Percentiles rank a stretch among this genome's conserved stretches.
These are phyloP conservation scores for Sphaerulina vaccinii DNA, from an alignment of 2,329 filamentous ascomycete species.

Conservation along the genomic window DNA sequence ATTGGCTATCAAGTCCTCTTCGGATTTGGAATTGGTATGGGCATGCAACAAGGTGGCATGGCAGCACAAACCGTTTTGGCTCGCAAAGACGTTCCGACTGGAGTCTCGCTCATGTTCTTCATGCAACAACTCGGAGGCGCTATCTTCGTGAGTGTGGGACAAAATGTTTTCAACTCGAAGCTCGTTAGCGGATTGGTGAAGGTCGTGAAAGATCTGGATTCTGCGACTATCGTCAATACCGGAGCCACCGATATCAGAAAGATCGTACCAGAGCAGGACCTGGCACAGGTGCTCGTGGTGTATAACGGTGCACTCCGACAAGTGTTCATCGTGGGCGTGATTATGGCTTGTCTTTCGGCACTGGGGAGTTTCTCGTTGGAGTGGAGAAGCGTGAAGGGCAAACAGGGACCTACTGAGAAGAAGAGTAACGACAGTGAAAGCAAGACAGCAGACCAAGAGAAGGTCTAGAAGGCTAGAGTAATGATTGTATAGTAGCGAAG, in stretches of 20 bases:
- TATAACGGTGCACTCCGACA: slow-evolving; percentile 34
- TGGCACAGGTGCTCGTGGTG: slow-evolving; percentile 19
- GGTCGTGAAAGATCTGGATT: slow-evolving; percentile 17
- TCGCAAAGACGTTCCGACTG: slow-evolving; percentile 41
- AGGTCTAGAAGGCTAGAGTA: slow-evolving; percentile 6
- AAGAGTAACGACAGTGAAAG: slow-evolving; percentile 3
- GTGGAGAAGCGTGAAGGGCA: slow-evolving; percentile 30
- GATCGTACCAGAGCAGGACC: slow-evolving; percentile 28
- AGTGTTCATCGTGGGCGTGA: slow-evolving; percentile 31
- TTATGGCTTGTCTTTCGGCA: slow-evolving; percentile 22
- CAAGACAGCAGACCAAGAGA: slow-evolving; percentile 7
- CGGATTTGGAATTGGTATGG: slow-evolving; percentile 46
- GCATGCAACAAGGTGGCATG: slow-evolving; percentile 44
- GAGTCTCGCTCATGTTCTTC: slow-evolving; percentile 44
- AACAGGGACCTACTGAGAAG: slow-evolving; percentile 27
- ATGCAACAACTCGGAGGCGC: slow-evolving; percentile 45
- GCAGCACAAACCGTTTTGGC: slow-evolving; percentile 41
- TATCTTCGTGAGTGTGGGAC: slow-evolving; percentile 44
- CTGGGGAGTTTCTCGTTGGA: slow-evolving; percentile 30
- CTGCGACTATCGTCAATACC: slow-evolving; percentile 26
- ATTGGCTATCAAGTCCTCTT: slow-evolving; percentile 51
- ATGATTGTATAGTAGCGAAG: background rate
- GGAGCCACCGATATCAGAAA: slow-evolving; percentile 34
- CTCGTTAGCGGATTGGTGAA: slow-evolving; percentile 18
- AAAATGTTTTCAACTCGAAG: slow-evolving; percentile 33